These are phyloP conservation scores for Phialocephala subalpina DNA, from an alignment of 2,329 filamentous ascomycete species.

Conservation along the genomic window DNA sequence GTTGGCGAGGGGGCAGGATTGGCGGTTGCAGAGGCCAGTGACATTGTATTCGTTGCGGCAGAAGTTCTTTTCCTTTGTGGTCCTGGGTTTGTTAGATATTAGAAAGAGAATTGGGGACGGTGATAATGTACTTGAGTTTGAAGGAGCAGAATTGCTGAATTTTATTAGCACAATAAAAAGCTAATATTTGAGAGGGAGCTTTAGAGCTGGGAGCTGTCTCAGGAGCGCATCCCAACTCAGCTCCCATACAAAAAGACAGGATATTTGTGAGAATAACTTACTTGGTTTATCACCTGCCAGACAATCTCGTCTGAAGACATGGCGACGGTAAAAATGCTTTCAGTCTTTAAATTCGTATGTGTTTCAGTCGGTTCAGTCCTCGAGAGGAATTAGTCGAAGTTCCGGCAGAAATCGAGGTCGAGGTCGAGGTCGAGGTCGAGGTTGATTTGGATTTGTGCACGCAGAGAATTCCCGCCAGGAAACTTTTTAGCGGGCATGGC, in stretches of 20 bases:
- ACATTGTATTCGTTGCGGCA: constrained; percentile 96
- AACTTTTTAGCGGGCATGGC: background rate
- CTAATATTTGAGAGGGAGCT: too few species aligned
- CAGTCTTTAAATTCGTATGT: too few species aligned
- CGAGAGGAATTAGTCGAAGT: background rate
- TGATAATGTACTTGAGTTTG: constrained; percentile 82
- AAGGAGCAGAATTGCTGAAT: constrained; percentile 95
- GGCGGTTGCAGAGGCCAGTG: constrained; percentile 82
- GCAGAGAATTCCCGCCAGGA: constrained; percentile 1
- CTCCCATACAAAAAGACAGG: too few species aligned
- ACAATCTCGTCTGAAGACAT: constrained; percentile 97
- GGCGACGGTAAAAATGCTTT: too few species aligned
- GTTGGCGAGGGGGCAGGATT: constrained; percentile 91
- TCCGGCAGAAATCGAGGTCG: background rate
- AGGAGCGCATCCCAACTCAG: too few species aligned
- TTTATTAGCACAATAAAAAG: too few species aligned
- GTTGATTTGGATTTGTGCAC: background rate
- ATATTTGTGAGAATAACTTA: too few species aligned
- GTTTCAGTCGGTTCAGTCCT: background rate
- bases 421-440: background rate
- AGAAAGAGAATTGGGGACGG: constrained; percentile 13
- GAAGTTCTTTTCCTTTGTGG: constrained; percentile 88
- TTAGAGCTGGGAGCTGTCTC: too few species aligned
- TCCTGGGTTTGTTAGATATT: constrained; percentile 58
- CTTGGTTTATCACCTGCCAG: constrained; percentile 96